Percentiles rank a stretch among this genome's conserved stretches.
Conservation (phyloP, 768 basidiomycete species). For the Leucocoprinus leucothites region DNA sequence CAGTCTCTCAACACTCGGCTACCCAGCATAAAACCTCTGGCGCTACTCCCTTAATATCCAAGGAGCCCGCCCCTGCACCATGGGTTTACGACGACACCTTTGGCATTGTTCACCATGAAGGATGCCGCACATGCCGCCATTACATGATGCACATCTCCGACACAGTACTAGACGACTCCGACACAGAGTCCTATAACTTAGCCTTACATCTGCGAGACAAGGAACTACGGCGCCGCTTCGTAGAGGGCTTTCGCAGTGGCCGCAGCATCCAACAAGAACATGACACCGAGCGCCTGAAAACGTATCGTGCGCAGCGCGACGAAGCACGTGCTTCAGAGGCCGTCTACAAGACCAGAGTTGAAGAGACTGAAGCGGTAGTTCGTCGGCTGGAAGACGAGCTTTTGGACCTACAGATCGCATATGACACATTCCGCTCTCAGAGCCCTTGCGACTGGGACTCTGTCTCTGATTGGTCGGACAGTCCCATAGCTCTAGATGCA, state of each 20-base stretch:
- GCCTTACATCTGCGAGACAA: constrained; percentile 16
- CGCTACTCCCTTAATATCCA: no score
- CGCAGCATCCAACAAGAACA: constrained; percentile 14
- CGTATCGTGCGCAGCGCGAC: constrained; percentile 20
- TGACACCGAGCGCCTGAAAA: constrained; percentile 14
- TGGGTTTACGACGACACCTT: constrained; percentile 13
- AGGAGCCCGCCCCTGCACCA: no score
- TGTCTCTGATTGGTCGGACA: not conserved
- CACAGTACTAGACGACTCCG: constrained; percentile 2
- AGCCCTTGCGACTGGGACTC: not conserved
- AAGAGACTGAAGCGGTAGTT: constrained; percentile 17
- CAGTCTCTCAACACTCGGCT: no score
- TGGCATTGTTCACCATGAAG: constrained; percentile 17
- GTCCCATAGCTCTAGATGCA: no score
- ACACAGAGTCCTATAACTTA: constrained; percentile 11
- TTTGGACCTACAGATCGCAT: constrained; percentile 20
- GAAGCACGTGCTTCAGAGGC: constrained; percentile 14
- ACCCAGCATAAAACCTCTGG: no score
- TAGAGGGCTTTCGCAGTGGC: constrained; percentile 18
- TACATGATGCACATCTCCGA: constrained; percentile 16
- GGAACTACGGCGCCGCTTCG: constrained; percentile 3
- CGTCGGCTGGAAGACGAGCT: constrained; percentile 19
- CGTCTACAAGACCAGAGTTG: constrained; percentile 14
- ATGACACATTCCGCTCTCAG: constrained; percentile 14
- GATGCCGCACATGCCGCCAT: constrained; percentile 13